Conservation (phyloP, 1,139 yeast species). For the Protomyces lactucae-debilis region DNA sequence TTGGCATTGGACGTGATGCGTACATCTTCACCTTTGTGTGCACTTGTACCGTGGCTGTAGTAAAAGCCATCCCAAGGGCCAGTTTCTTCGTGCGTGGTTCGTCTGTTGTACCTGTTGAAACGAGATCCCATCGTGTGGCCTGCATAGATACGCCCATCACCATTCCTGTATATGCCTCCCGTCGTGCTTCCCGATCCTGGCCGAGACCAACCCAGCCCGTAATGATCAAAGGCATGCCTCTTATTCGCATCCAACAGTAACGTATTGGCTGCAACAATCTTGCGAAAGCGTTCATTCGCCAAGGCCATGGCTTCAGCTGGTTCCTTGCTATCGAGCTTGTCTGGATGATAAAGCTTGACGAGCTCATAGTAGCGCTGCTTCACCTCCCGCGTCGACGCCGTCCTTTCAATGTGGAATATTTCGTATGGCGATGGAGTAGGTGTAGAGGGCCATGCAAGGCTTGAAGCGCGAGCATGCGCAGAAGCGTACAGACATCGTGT, state of each 20-base stretch:
- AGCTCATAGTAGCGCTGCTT: slow-evolving; percentile 56
- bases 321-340: slow-evolving; percentile 37
- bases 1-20: slow-evolving; percentile 22
- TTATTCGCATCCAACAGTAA: slow-evolving; percentile 56
- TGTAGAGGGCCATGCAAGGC: slow-evolving; percentile 11
- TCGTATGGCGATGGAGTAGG: slow-evolving; percentile 57
- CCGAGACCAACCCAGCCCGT: slow-evolving; percentile 33
- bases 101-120: slow-evolving; percentile 18
- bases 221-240: slow-evolving; percentile 45
- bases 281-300: slow-evolving; percentile 55
- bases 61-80: slow-evolving; percentile 24
- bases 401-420: slow-evolving; percentile 49
- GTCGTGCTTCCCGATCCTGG: slow-evolving; percentile 7
- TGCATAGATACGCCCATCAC: slow-evolving; percentile 7
- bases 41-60: not conserved
- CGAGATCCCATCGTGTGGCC: slow-evolving; percentile 12
- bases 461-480: not conserved
- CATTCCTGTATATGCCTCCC: not conserved
- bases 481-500: not conserved
- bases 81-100: slow-evolving; percentile 21
- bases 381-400: slow-evolving; percentile 46
- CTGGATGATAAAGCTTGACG: slow-evolving; percentile 87
- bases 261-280: slow-evolving; percentile 68
- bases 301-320: slow-evolving; percentile 27
- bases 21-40: not conserved